Base-by-base conservation (phyloP, 805 yeast species). In the Candida chauliodis region DNA sequence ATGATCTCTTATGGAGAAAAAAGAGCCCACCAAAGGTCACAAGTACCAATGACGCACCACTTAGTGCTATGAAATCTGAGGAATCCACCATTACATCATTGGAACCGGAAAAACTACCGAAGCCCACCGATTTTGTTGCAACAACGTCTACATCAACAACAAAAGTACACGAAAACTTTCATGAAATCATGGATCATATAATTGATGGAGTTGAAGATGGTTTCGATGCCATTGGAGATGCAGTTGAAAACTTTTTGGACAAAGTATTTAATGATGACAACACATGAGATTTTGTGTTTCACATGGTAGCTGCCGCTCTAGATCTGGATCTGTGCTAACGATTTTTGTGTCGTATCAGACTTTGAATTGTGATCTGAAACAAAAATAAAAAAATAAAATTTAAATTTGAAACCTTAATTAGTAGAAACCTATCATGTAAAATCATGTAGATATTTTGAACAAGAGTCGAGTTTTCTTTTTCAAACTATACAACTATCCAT, bases 1-100 rank as follows among this genome's bases (percentile, higher is more conserved):
- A 78, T 49, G 84, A 79, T 49, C 40, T 52, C 11, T 44, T 68
- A 23, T 68, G 63, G 62, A 56, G 59, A 22, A 41, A 41, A 10
- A 41, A 45, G 8, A 42, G 41, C 10, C 40, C 45, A 5, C 42
- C 47, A 32, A 33, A 44, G 18, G 19, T 4, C 8, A 23, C 4
- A 13, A n/a, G 8, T 7, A 46, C 56, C 3, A 59, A 59, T 37
- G 37, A 48, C 3, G 28, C 51, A 17, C 63, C 66, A 5, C 39
- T 40, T 9, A 42, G 45, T 30, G 55, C 66, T 1, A 37, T 62
- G 46, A 30, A 32, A 8, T 38, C 42, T 10, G 57, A 56, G 29
- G 66, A 61, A 37, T 40, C 54, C 3, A 42, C 52, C 9, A 19
- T 51, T 3, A 42, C 48, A 13, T 34, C 46, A 11, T 25, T 49